phyloP scores from a whole-genome alignment of 1,139 yeast species.

The Kazachstania sp. region DNA sequence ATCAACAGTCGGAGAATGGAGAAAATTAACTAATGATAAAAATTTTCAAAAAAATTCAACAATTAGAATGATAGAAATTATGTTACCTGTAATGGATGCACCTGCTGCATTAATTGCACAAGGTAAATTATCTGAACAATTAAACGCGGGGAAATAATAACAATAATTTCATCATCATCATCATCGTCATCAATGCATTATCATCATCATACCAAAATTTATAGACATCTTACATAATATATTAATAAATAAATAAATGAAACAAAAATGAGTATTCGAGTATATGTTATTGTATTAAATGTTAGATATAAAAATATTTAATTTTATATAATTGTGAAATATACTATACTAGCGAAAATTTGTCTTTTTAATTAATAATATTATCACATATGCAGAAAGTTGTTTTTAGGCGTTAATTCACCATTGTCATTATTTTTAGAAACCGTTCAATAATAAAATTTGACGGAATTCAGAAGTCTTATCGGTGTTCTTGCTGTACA shows the following conservation, averaged over 20 bases:
- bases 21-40: conserved; percentile 43
- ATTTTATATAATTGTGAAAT: no score
- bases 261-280: no score
- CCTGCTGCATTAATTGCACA: conserved; percentile 63
- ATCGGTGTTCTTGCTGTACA: background rate
- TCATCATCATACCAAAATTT: background rate
- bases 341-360: background rate
- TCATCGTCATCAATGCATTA: no score
- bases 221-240: no score
- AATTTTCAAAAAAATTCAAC: conserved; percentile 41
- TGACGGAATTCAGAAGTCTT: background rate
- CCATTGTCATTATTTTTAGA: background rate
- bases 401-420: background rate
- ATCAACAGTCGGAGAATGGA: conserved; percentile 56
- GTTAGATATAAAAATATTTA: no score
- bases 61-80: conserved; percentile 69
- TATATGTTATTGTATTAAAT: no score
- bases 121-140: conserved; percentile 65
- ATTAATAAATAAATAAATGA: no score
- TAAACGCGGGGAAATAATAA: conserved; percentile 36
- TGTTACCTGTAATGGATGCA: conserved; percentile 75
- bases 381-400: background rate
- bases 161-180: no score
- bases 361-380: background rate
- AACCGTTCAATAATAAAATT: background rate